Percentiles rank a stretch among this genome's conserved stretches.
These are phyloP conservation scores for Mortierella claussenii DNA, from an alignment of 192 early-diverging fungal genomes.

Conservation along the genomic window DNA sequence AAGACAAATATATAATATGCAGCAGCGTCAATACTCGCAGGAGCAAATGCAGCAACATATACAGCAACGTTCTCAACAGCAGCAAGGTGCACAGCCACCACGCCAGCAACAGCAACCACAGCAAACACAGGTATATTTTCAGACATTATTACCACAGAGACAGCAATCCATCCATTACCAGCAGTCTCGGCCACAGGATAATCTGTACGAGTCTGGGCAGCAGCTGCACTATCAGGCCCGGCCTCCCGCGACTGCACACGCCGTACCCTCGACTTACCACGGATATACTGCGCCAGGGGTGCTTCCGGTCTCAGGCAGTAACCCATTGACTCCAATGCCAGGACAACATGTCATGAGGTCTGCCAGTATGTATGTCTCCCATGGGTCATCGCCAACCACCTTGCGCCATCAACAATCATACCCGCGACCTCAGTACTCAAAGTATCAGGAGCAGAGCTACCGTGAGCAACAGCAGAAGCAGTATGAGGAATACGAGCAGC, in stretches of 20 bases:
- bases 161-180: neutral
- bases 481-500: constrained; percentile 34
- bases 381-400: neutral
- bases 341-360: constrained; percentile 13
- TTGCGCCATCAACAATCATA: constrained; percentile 7
- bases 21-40: neutral
- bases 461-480: constrained; percentile 19
- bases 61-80: constrained; percentile 4
- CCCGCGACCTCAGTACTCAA: constrained; percentile 11
- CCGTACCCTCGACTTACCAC: no score
- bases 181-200: no score
- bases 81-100: no score
- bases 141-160: neutral
- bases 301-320: no score
- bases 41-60: constrained; percentile 1
- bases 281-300: no score
- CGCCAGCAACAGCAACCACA: constrained; percentile 11
- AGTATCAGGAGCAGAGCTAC: constrained; percentile 9
- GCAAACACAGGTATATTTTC: neutral
- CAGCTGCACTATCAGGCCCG: no score
- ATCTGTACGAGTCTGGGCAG: no score
- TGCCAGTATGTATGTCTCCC: constrained; percentile 10
- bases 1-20: neutral
- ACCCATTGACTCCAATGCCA: no score
- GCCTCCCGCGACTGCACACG: no score